Percentiles rank a stretch among this genome's conserved stretches.
Conservation (phyloP, 148 eudicot genomes). For the Euryodendron excelsum region DNA sequence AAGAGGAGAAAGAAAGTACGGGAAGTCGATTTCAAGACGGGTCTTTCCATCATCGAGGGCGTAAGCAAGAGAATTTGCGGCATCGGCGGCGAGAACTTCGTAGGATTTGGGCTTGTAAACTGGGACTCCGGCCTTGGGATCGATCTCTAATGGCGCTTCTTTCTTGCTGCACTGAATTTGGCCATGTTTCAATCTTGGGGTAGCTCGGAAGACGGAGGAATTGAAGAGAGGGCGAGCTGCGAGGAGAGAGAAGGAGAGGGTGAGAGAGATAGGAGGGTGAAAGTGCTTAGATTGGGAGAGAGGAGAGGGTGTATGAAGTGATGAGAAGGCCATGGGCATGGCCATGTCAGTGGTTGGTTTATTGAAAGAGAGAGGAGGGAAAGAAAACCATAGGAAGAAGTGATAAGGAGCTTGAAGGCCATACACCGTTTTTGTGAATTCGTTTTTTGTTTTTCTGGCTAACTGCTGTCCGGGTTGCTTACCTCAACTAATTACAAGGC, state of each 20-base stretch:
- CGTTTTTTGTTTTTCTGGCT: too few species aligned
- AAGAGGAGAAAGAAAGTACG: constrained; percentile 40
- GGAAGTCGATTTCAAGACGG: constrained; percentile 92
- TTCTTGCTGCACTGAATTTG: constrained; percentile 39
- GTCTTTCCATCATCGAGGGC: constrained; percentile 71
- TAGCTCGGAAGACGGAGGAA: background rate
- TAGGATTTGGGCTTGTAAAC: constrained; percentile 91
- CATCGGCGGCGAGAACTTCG: constrained; percentile 78
- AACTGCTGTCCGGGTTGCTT: too few species aligned
- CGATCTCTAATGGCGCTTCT: constrained; percentile 32
- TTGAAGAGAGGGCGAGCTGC: background rate
- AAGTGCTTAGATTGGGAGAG: background rate
- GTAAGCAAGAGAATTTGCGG: constrained; percentile 58
- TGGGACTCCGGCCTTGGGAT: constrained; percentile 62
- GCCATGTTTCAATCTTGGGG: background rate
- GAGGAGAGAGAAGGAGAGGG: constrained; percentile 15
- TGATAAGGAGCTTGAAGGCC: constrained; percentile 1
- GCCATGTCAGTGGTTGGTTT: background rate
- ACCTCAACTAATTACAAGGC: too few species aligned
- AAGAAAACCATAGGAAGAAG: constrained; percentile 3
- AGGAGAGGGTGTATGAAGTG: background rate
- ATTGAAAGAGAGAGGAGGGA: background rate
- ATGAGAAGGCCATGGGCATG: constrained; percentile 14
- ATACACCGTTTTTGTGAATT: background rate
- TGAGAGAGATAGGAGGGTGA: background rate